Evolutionary conservation across 352 stramenopile species (phyloP), one percentile per base, ranked within the genome.

Genomic region (Phytopythium cucurbitacearum): DNA sequence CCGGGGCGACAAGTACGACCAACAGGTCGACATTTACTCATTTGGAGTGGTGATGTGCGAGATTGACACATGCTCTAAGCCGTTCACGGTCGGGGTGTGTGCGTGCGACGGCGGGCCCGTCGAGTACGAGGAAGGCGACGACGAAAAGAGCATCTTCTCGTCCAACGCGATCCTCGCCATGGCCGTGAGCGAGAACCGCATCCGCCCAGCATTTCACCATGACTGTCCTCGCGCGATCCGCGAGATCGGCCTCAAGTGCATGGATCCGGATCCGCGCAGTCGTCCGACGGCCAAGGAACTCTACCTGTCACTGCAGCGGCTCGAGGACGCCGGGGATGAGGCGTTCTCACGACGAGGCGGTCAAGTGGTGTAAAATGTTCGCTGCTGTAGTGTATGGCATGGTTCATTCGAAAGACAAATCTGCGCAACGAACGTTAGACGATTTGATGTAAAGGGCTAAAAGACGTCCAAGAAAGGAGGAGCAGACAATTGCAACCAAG

Each of bases 21-120:
- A 79, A 37, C 60, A 67, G 38, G 70, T 67, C 7, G 74, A 85
- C 49, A 75, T 85, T 46, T 85, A 85, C 53, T 83, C 71, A 35
- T 82, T 85, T 46, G 74, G 74, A 3, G 60, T 82, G 1, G 40
- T 85, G 7, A 65, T 85, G 66, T 69, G 56, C 10, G 74, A 82
- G 56, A 38, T 84, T 13, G 71, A 81, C 51, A 79, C 71, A 33
- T 81, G 71, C 51, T 54, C 64, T 8, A 65, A 66, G 48, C 73
- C 75, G 36, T 86, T 78, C 42, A 56, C 62, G 3, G 15, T 67
- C 0, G 70, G 67, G 1, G 53, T 67, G 43, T 40, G 11, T 37
- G 13, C 51, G 7, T 40, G 40, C 34, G 47, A 51, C 44, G 28
- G 60, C 48, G 28, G 48, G 10, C 34, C 28, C 28, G 36, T 41